Conservation (phyloP, 495 filamentous ascomycete species). For the Sordaria brevicollis region DNA sequence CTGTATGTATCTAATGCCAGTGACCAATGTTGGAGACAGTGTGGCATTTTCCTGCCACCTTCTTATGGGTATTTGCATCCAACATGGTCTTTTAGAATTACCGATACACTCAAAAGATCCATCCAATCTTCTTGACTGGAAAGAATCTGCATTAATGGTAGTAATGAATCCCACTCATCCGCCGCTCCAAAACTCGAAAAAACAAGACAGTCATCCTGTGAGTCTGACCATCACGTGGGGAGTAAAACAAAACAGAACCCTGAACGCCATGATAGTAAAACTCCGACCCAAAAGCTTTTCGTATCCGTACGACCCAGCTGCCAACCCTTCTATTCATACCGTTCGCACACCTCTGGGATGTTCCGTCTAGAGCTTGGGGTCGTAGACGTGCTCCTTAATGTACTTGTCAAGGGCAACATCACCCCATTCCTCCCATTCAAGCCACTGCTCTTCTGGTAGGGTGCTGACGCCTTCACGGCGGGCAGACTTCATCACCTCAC, state of each 20-base stretch:
- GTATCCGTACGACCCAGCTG: background rate
- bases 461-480: slow-evolving; percentile 45
- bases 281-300: background rate
- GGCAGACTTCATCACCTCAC: slow-evolving; percentile 87
- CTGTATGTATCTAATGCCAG: background rate
- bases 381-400: slow-evolving; percentile 75
- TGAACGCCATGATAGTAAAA: background rate
- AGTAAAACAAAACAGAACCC: background rate
- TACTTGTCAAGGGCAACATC: slow-evolving; percentile 68
- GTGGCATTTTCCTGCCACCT: background rate
- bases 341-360: background rate
- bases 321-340: background rate
- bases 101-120: background rate
- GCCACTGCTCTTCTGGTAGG: slow-evolving; percentile 56
- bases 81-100: background rate
- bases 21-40: background rate
- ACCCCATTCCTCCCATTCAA: slow-evolving; percentile 75
- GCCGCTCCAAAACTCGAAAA: background rate
- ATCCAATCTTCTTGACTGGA: background rate
- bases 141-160: background rate
- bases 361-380: slow-evolving; percentile 37
- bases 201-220: background rate
- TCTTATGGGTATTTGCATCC: background rate
- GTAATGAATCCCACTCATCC: background rate
- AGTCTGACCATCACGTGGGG: background rate